Evolutionary conservation across 768 basidiomycete species (phyloP).

Genomic region (Piloderma croceum): DNA sequence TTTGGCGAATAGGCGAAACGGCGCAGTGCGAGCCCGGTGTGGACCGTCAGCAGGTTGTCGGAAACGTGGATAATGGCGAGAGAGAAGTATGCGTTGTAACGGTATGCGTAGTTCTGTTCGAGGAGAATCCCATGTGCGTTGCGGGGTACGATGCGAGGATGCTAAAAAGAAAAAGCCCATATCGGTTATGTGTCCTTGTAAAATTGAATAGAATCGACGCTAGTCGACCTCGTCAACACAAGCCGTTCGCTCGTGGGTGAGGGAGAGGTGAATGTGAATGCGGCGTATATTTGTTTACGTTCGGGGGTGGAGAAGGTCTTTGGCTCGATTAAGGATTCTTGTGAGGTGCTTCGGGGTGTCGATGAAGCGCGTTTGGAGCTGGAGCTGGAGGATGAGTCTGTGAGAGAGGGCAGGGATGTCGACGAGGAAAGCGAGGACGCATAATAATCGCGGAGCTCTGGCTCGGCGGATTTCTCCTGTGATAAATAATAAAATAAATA

Average conservation of each 20-base stretch:
- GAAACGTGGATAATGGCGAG: too few relatives aligned
- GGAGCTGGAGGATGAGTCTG: constrained; percentile 25
- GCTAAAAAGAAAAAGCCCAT: too few relatives aligned
- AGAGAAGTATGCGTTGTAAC: too few relatives aligned
- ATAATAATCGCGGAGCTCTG: constrained; percentile 53
- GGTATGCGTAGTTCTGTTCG: too few relatives aligned
- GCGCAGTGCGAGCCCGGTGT: too few relatives aligned
- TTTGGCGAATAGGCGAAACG: too few relatives aligned
- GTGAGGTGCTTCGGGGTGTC: constrained; percentile 20
- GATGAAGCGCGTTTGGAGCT: constrained; percentile 21
- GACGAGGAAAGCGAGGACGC: constrained; percentile 15
- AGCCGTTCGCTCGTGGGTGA: constrained; percentile 51
- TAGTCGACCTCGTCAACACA: constrained; percentile 38
- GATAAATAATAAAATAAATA: constrained; percentile 7
- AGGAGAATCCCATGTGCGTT: too few relatives aligned
- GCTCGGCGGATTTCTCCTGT: constrained; percentile 52
- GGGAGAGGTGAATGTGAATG: constrained; percentile 77
- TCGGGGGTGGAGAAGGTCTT: constrained; percentile 67
- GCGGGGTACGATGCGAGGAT: too few relatives aligned
- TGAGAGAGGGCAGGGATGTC: constrained; percentile 25
- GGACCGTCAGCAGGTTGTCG: too few relatives aligned
- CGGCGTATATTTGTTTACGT: constrained; percentile 62
- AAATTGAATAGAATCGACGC: constrained; percentile 5
- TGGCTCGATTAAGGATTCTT: constrained; percentile 22
- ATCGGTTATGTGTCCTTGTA: background rate